A percentile compares a stretch with the other conserved stretches of the same genome.
Conservation (phyloP, 805 yeast genomes). For the Brettanomyces custersianus region DNA sequence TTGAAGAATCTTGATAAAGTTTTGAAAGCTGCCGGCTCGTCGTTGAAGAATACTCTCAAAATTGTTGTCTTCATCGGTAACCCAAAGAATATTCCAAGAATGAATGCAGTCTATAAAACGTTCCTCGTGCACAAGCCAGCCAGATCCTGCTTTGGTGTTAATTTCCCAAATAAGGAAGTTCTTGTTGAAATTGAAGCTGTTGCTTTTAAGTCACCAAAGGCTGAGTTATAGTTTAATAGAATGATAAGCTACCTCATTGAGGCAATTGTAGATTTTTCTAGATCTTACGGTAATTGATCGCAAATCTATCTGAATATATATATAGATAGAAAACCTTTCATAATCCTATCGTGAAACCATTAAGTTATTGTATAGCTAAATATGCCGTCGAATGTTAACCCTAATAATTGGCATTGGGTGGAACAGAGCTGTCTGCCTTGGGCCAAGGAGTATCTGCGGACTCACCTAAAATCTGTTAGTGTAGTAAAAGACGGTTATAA, state of each 20-base stretch:
- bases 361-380: not conserved
- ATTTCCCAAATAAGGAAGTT: conserved; percentile 40
- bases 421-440: conserved; percentile 92
- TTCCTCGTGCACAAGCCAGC: conserved; percentile 42
- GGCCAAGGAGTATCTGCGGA: conserved; percentile 70
- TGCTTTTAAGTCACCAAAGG: conserved; percentile 19
- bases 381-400: conserved; percentile 1
- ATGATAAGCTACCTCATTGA: too few species aligned
- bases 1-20: conserved; percentile 33
- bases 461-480: conserved; percentile 43
- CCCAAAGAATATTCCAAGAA: conserved; percentile 29
- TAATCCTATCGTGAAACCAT: not conserved
- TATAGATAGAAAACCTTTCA: not conserved
- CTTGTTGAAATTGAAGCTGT: conserved; percentile 46
- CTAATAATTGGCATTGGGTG: conserved; percentile 74
- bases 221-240: conserved; percentile 13
- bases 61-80: conserved; percentile 40
- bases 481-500: conserved; percentile 27
- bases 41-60: conserved; percentile 37
- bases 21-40: conserved; percentile 36
- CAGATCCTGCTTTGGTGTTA: conserved; percentile 43
- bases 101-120: conserved; percentile 38
- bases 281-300: not conserved
- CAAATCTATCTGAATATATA: not conserved
- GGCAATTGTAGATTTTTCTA: too few species aligned